These are phyloP conservation scores for Naganishia antarctica DNA, from an alignment of 768 basidiomycete genomes.

Conservation along the genomic window DNA sequence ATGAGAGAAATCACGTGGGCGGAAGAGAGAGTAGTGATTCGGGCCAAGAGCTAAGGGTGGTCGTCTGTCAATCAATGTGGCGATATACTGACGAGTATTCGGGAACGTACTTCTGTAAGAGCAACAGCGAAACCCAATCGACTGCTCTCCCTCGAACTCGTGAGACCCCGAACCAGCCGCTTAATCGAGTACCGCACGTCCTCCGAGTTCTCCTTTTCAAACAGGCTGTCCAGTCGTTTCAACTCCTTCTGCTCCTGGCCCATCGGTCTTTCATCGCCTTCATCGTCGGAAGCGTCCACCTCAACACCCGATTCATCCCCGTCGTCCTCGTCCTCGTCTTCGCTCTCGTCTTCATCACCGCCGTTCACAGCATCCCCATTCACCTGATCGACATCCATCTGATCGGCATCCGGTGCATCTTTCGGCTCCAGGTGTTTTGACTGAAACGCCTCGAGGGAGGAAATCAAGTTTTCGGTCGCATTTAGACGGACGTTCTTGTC, in stretches of 20 bases:
- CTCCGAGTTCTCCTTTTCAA: slow-evolving; percentile 68
- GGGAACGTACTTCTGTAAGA: slow-evolving; percentile 72
- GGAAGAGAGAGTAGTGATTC: slow-evolving; percentile 71
- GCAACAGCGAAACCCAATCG: slow-evolving; percentile 92
- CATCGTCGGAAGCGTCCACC: slow-evolving; percentile 38
- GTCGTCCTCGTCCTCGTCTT: slow-evolving; percentile 39
- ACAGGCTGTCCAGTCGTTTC: slow-evolving; percentile 38
- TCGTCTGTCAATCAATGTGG: not conserved
- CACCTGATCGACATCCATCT: slow-evolving; percentile 37
- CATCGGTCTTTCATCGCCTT: slow-evolving; percentile 51
- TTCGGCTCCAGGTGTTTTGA: slow-evolving; percentile 26
- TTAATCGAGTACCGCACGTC: slow-evolving; percentile 91
- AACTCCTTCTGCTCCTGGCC: slow-evolving; percentile 32
- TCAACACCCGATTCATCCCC: slow-evolving; percentile 35
- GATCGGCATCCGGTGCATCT: not conserved
- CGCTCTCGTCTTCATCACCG: slow-evolving; percentile 52
- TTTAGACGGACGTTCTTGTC: slow-evolving; percentile 73
- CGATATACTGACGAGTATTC: not conserved
- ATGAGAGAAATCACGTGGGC: slow-evolving; percentile 71
- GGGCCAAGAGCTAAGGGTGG: slow-evolving; percentile 65
- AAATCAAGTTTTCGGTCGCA: slow-evolving; percentile 77
- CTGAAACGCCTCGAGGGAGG: slow-evolving; percentile 80
- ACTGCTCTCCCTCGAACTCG: slow-evolving; percentile 87
- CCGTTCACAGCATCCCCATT: slow-evolving; percentile 50
- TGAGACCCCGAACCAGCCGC: slow-evolving; percentile 77